phyloP scores from a whole-genome alignment of 2,329 filamentous ascomycete species.

The Phaeosphaeriaceae sp. region DNA sequence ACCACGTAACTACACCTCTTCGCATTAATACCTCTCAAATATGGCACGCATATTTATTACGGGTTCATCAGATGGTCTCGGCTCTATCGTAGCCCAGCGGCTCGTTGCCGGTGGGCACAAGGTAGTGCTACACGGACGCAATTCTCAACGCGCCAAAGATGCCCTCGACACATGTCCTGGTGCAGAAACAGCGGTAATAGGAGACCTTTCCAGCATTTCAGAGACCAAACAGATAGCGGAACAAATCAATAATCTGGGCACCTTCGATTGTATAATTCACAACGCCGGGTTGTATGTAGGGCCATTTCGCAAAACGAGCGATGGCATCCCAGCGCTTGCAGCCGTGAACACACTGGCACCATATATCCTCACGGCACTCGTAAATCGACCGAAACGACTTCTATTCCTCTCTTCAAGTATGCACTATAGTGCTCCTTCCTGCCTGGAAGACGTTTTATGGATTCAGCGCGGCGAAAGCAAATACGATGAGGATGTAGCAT shows the following conservation, averaged over 20 bases:
- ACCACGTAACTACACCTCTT: too few relatives aligned
- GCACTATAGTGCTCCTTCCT: slow-evolving; percentile 57
- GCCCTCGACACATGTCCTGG: slow-evolving; percentile 57
- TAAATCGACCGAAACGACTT: slow-evolving; percentile 57
- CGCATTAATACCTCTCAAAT: neutral
- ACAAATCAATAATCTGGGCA: slow-evolving; percentile 57
- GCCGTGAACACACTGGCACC: slow-evolving; percentile 65
- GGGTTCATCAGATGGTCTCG: slow-evolving; percentile 64
- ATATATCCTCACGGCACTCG: slow-evolving; percentile 61
- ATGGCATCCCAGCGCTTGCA: slow-evolving; percentile 58
- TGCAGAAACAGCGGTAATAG: slow-evolving; percentile 59
- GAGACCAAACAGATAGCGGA: slow-evolving; percentile 60
- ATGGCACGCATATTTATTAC: slow-evolving; percentile 62
- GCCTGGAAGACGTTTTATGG: slow-evolving; percentile 51
- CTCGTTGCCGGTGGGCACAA: slow-evolving; percentile 60
- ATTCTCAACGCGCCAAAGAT: slow-evolving; percentile 59
- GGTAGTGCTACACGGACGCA: slow-evolving; percentile 64
- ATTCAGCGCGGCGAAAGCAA: slow-evolving; percentile 40
- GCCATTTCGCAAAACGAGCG: slow-evolving; percentile 51
- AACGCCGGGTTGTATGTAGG: slow-evolving; percentile 62
- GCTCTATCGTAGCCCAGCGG: slow-evolving; percentile 57
- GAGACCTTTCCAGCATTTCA: slow-evolving; percentile 59
- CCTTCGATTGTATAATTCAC: slow-evolving; percentile 64
- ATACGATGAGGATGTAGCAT: slow-evolving; percentile 51
- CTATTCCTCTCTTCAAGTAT: slow-evolving; percentile 61